These are phyloP conservation scores for Daldinia decipiens DNA, from an alignment of 495 filamentous ascomycete species.

Conservation along the genomic window DNA sequence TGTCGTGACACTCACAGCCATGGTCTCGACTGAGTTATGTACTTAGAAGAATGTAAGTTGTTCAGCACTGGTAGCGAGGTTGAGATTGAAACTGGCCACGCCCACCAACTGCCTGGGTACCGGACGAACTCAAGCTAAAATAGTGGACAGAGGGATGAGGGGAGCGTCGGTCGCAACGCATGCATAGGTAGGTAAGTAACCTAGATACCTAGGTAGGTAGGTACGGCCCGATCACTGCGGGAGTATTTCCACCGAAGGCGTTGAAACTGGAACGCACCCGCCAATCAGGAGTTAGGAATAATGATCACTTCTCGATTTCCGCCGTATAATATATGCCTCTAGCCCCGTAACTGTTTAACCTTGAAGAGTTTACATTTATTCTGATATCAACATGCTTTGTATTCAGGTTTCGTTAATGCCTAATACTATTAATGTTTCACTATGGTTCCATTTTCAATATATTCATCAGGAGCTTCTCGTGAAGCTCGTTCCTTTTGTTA, in stretches of 20 bases:
- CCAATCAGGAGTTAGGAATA: constrained; percentile 31
- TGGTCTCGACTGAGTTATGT: constrained; percentile 11
- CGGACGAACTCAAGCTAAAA: constrained; percentile 18
- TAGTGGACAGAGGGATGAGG: constrained; percentile 28
- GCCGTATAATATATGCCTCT: constrained; percentile 12
- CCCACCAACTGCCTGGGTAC: constrained; percentile 2
- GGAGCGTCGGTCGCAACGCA: constrained; percentile 12
- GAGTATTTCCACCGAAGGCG: constrained; percentile 33
- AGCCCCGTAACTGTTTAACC: not conserved
- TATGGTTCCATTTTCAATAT: constrained; percentile 7
- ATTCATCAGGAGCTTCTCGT: not conserved
- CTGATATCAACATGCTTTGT: constrained; percentile 3
- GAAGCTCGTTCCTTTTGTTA: not conserved
- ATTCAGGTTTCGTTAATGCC: constrained; percentile 7
- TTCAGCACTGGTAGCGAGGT: not conserved
- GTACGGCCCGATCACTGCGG: constrained; percentile 28
- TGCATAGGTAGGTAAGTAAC: constrained; percentile 5
- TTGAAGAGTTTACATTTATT: constrained; percentile 3
- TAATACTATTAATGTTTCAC: not conserved
- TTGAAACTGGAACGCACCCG: constrained; percentile 12
- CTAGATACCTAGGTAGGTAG: constrained; percentile 9
- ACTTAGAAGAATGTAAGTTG: constrained; percentile 4
- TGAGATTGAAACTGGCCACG: constrained; percentile 9
- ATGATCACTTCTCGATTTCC: constrained; percentile 20
- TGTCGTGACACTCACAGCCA: constrained; percentile 42